These are phyloP conservation scores for Chaetomium sp. DNA, from an alignment of 2,329 filamentous ascomycete species.

Conservation along the genomic window DNA sequence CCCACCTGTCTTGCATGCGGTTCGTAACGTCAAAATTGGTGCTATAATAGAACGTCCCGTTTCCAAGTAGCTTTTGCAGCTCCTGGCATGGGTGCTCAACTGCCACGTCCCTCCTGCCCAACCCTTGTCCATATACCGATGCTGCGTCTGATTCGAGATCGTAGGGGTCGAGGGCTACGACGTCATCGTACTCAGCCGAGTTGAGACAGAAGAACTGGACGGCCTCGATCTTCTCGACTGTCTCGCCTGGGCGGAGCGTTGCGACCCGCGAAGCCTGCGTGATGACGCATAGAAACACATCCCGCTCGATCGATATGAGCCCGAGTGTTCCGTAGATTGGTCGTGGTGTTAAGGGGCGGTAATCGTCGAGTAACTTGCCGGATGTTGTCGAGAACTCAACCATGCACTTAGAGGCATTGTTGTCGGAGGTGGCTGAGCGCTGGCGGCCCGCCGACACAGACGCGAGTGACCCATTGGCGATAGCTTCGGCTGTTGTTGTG, in stretches of 20 bases:
- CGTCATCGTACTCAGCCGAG: slow-evolving; percentile 80
- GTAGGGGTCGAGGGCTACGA: slow-evolving; percentile 58
- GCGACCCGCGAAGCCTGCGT: slow-evolving; percentile 78
- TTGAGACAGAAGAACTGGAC: slow-evolving; percentile 95
- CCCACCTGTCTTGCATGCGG: slow-evolving; percentile 80
- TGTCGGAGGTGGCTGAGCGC: slow-evolving; percentile 47
- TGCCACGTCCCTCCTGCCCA: slow-evolving; percentile 68
- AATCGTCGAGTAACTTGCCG: slow-evolving; percentile 70
- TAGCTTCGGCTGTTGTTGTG: slow-evolving; percentile 61
- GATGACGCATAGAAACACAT: slow-evolving; percentile 90
- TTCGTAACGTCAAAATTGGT: slow-evolving; percentile 98
- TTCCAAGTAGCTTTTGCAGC: slow-evolving; percentile 86
- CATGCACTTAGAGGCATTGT: slow-evolving; percentile 69
- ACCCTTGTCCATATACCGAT: slow-evolving; percentile 52
- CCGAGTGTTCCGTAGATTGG: slow-evolving; percentile 85
- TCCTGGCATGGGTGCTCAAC: slow-evolving; percentile 88
- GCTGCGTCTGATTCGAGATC: slow-evolving; percentile 54
- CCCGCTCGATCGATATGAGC: slow-evolving; percentile 77
- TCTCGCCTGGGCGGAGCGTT: slow-evolving; percentile 82
- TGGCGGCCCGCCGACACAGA: slow-evolving; percentile 53
- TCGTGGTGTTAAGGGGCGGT: slow-evolving; percentile 71
- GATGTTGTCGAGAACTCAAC: slow-evolving; percentile 77
- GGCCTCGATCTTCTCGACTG: slow-evolving; percentile 79
- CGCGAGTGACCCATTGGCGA: slow-evolving; percentile 60
- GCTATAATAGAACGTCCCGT: slow-evolving; percentile 97